Evolutionary conservation across 345 rosid genomes (phyloP).

Genomic region (Eucalyptus viminalis): DNA sequence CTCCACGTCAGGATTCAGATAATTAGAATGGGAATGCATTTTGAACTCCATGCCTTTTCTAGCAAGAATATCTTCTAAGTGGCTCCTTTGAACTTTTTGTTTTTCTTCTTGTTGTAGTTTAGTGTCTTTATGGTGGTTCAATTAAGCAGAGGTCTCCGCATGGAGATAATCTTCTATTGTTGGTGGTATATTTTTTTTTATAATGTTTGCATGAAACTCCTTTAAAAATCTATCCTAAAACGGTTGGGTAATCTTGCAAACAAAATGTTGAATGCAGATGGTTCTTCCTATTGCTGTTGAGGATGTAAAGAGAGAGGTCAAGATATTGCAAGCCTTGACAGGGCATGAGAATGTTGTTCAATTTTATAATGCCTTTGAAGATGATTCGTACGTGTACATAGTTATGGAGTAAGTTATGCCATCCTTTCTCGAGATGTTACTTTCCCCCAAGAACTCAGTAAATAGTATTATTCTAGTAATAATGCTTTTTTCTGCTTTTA

Average conservation of each 20-base stretch:
- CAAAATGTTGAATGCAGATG: conserved; percentile 22
- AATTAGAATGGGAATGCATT: background rate
- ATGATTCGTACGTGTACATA: conserved; percentile 32
- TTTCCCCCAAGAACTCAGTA: background rate
- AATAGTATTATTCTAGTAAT: background rate
- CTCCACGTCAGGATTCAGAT: background rate
- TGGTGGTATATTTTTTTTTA: background rate
- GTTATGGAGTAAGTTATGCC: conserved; percentile 27
- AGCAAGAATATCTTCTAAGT: no score
- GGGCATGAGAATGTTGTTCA: conserved; percentile 67
- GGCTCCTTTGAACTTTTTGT: background rate
- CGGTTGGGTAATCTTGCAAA: background rate
- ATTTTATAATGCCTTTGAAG: conserved; percentile 49
- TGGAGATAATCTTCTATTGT: background rate
- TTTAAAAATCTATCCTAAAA: background rate
- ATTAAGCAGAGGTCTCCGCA: background rate
- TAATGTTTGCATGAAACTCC: background rate
- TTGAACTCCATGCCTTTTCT: background rate
- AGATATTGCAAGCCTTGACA: conserved; percentile 37
- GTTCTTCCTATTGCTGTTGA: conserved; percentile 60
- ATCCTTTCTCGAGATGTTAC: background rate
- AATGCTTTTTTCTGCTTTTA: background rate
- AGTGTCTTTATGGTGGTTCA: background rate
- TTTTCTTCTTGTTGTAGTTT: background rate
- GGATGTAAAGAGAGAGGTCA: conserved; percentile 60